Evolutionary conservation across 345 rosid species (phyloP), one percentile per base, ranked within the genome.

Genomic region (Litchi chinensis): DNA sequence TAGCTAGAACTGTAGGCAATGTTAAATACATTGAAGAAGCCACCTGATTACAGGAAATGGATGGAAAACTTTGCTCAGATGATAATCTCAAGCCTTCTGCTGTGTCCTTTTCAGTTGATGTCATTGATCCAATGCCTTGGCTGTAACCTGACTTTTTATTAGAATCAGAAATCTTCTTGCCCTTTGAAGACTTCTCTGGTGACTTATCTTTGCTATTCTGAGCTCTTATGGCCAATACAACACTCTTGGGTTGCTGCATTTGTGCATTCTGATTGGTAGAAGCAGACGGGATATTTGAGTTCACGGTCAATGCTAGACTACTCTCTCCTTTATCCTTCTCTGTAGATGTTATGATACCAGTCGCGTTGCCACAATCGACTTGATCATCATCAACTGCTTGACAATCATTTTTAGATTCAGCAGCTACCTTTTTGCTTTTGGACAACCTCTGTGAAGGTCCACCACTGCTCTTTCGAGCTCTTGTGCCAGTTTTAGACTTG

Each of bases 151-250:
- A 22, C 28, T 73, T 48, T 67, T 76, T 41, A 15, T 26, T 46
- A 15, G 43, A 74, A 76, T 77, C 44, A 71, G 80, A 54, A 4
- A 52, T 59, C 75, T 46, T 84, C 75, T 83, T 89, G 5, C 81
- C 79, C 70, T 72, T 80, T 18, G 41, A 57, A 46, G 81, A 39
- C 65, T 62, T 83, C 74, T 37, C 59, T 37, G 65, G 22, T 60
- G 78, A 72, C 65, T 76, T 81, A 76, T 19, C 65, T 10, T 76
- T 81, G 77, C 77, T 15, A 50, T 71, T 82, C 72, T 77, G 85
- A 77, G 89, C 89, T 76, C 69, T 80, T 69, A 84, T 78, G 79
- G 82, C 88, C 76, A 87, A 68, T 7, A 89, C 88, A 77, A 87
- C 83, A 65, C 79, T 80, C 70, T 85, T 85, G 21, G 67, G 86